Evolutionary conservation across 164 flowering plant species (phyloP).

Genomic region (Kingdonia uniflora): DNA sequence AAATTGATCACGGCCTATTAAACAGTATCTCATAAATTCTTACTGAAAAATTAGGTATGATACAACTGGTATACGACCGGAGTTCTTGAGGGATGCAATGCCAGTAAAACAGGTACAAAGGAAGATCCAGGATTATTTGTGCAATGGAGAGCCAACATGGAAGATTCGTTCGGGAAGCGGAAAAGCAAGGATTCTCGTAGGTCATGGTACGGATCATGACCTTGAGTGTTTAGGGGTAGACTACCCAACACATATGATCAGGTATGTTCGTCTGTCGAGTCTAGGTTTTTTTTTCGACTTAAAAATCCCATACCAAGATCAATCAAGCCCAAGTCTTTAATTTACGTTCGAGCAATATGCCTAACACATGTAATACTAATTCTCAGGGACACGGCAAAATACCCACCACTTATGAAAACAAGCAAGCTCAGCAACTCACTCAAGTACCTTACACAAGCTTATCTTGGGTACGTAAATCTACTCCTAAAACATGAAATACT

Average conservation of each 20-base stretch:
- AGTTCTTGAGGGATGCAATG: conserved; percentile 64
- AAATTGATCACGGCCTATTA: not conserved
- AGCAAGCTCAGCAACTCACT: conserved; percentile 95
- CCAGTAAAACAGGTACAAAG: conserved; percentile 54
- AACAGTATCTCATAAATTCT: not conserved
- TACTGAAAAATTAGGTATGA: conserved; percentile 41
- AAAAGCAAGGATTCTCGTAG: conserved; percentile 79
- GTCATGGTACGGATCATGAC: conserved; percentile 83
- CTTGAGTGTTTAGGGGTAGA: conserved; percentile 65
- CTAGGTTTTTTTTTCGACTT: no score
- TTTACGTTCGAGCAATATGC: no score
- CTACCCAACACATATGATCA: conserved; percentile 56
- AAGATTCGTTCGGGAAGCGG: conserved; percentile 59
- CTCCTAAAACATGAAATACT: not conserved
- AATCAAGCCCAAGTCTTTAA: no score
- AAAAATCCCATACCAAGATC: no score
- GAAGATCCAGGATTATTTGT: conserved; percentile 70
- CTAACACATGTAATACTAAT: no score
- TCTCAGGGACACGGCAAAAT: conserved; percentile 76
- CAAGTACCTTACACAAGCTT: conserved; percentile 72
- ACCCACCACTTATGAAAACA: conserved; percentile 90
- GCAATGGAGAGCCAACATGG: conserved; percentile 86
- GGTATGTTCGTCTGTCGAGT: conserved; percentile 42
- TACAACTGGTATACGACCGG: conserved; percentile 71
- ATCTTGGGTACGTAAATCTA: conserved; percentile 49